phyloP scores from a whole-genome alignment of 345 rosid genomes.

The Physaria fendleri region DNA sequence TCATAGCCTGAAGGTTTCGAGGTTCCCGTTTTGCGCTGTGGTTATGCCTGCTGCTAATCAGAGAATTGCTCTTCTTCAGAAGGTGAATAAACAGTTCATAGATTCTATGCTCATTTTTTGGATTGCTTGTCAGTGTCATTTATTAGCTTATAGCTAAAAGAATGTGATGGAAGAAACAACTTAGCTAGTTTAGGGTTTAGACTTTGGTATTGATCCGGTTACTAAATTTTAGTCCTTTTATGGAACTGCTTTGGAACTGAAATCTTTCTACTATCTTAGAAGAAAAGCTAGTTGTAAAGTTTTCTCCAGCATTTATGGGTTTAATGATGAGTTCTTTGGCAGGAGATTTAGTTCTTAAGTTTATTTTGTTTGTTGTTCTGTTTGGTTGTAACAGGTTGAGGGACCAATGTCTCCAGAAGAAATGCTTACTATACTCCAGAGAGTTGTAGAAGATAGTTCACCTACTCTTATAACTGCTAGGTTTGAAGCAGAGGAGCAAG shows the following conservation, averaged over 20 bases:
- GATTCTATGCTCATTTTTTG: neutral
- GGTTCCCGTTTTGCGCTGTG: constrained; percentile 94
- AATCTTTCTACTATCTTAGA: neutral
- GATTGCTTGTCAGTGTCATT: neutral
- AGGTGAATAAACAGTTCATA: constrained; percentile 43
- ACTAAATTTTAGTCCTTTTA: neutral
- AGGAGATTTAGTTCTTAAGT: neutral
- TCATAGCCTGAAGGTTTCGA: constrained; percentile 88
- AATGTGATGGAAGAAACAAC: neutral
- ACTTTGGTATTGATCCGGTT: neutral
- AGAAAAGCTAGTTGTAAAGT: neutral
- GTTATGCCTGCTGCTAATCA: constrained; percentile 95
- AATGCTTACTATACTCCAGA: constrained; percentile 63
- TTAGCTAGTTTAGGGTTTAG: neutral
- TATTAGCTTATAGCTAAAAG: neutral
- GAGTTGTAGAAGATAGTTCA: constrained; percentile 93
- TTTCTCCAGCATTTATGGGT: neutral
- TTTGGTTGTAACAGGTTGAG: constrained; percentile 53
- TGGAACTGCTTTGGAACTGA: neutral
- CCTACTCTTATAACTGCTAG: constrained; percentile 81
- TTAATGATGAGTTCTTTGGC: neutral
- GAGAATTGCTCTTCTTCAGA: constrained; percentile 91
- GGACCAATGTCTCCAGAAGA: constrained; percentile 90
- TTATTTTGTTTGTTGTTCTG: neutral
- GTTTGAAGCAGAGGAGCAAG: constrained; percentile 94